These are phyloP conservation scores for Lentinus tigrinus DNA, from an alignment of 768 basidiomycete genomes.

Conservation along the genomic window DNA sequence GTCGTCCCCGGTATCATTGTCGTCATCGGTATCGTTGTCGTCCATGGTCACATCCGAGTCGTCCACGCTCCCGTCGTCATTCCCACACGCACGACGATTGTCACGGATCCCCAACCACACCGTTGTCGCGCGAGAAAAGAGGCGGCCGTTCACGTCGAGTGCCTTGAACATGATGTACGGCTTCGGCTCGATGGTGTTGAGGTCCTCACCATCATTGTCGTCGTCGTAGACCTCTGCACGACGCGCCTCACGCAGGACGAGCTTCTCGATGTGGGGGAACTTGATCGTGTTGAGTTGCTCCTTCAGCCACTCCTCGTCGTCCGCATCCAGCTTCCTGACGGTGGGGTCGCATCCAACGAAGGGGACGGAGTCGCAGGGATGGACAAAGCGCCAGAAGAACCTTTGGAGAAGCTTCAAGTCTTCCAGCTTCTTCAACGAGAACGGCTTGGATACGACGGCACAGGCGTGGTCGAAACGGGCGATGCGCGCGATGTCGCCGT, in stretches of 20 bases:
- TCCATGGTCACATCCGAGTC: background rate
- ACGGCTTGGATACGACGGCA: background rate
- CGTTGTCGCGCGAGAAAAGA: slow-evolving; percentile 15
- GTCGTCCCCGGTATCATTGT: background rate
- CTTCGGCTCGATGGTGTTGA: background rate
- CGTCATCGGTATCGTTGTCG: background rate
- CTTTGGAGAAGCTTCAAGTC: background rate
- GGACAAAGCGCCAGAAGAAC: slow-evolving; percentile 16
- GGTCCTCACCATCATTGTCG: no score
- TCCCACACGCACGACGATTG: no score
- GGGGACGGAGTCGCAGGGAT: background rate
- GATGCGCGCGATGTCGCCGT: slow-evolving; percentile 6
- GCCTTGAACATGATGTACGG: slow-evolving; percentile 1
- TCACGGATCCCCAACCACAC: slow-evolving; percentile 14
- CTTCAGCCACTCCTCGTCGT: background rate
- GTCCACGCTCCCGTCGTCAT: background rate
- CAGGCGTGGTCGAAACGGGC: slow-evolving; percentile 15
- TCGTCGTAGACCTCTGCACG: no score
- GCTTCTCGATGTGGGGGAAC: background rate
- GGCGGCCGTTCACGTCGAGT: slow-evolving; percentile 2
- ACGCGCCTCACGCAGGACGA: background rate
- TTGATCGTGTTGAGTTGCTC: background rate
- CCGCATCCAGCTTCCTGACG: background rate
- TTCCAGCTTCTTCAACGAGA: background rate
- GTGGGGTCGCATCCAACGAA: slow-evolving; percentile 8